Percentiles rank a stretch among this genome's conserved stretches.
Conservation (phyloP, 164 flowering plant species). For the Nelumbo lutea region DNA sequence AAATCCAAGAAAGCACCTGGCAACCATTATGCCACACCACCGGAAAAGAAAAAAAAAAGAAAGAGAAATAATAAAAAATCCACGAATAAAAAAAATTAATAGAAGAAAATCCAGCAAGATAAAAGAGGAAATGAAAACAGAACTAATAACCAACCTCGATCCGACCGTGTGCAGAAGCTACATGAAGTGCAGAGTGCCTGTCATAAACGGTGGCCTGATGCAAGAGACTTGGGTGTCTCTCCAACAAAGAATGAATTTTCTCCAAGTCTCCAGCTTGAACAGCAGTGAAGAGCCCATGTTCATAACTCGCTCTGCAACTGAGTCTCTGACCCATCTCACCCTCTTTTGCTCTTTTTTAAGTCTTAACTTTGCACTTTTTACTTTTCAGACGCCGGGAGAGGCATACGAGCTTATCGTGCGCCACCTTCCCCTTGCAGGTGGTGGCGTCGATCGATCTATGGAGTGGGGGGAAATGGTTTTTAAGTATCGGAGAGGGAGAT, state of each 20-base stretch:
- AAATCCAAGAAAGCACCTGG: conserved; percentile 62
- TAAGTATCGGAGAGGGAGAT: neutral
- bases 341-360: conserved; percentile 3
- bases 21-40: neutral
- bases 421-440: conserved; percentile 24
- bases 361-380: neutral
- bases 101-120: conserved; percentile 1
- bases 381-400: conserved; percentile 5
- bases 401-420: conserved; percentile 19
- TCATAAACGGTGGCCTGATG: conserved; percentile 29
- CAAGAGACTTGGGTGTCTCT: conserved; percentile 35
- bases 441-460: conserved; percentile 11
- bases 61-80: neutral
- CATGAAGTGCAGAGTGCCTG: conserved; percentile 44
- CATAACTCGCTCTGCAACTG: conserved; percentile 53
- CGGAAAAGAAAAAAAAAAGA: neutral
- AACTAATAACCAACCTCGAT: conserved; percentile 49
- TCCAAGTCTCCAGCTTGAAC: conserved; percentile 50
- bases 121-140: neutral
- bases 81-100: neutral
- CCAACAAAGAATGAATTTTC: conserved; percentile 29
- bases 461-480: conserved; percentile 9
- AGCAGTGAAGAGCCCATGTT: conserved; percentile 52
- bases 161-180: conserved; percentile 55
- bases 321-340: conserved; percentile 82